phyloP scores from a whole-genome alignment of 2,329 filamentous ascomycete species.

The Paracoccidioides lutzii region DNA sequence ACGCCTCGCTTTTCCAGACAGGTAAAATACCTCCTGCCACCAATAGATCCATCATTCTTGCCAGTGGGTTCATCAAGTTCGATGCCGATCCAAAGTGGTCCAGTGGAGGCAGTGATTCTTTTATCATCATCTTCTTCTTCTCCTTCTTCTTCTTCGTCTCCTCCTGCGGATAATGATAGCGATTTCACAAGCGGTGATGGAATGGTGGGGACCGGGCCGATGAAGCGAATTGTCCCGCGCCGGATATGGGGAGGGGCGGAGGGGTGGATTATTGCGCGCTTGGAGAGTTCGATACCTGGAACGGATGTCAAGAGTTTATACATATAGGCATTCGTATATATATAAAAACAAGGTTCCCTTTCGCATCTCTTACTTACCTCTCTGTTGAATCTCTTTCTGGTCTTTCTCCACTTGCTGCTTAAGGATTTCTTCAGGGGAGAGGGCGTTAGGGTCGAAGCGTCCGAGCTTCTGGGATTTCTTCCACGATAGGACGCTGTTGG shows the following conservation, averaged over 20 bases:
- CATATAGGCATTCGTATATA: background rate
- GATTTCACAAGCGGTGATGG: conserved; percentile 21
- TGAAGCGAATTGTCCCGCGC: conserved; percentile 31
- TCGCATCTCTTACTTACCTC: conserved; percentile 38
- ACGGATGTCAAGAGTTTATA: background rate
- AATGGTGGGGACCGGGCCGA: conserved; percentile 30
- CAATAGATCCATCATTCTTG: conserved; percentile 48
- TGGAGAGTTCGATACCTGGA: conserved; percentile 30
- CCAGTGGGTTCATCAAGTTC: conserved; percentile 51
- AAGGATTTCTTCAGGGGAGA: conserved; percentile 59
- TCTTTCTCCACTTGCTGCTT: conserved; percentile 50
- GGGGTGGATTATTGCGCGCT: conserved; percentile 34
- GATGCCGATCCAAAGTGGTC: conserved; percentile 44
- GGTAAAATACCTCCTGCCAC: conserved; percentile 42
- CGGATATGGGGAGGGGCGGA: conserved; percentile 30
- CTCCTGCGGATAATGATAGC: conserved; percentile 1
- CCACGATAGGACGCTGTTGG: conserved; percentile 85
- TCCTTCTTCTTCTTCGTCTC: background rate
- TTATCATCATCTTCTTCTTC: conserved; percentile 8
- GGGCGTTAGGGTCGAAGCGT: conserved; percentile 79
- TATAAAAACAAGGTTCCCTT: background rate
- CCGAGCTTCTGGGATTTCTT: conserved; percentile 93
- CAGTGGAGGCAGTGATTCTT: conserved; percentile 5
- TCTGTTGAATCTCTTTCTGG: conserved; percentile 48
- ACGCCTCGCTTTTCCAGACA: conserved; percentile 43